A percentile compares a stretch with the other conserved stretches of the same genome.
Evolutionary conservation across 441 rosid species (phyloP).

Genomic region (Melastoma candidum): DNA sequence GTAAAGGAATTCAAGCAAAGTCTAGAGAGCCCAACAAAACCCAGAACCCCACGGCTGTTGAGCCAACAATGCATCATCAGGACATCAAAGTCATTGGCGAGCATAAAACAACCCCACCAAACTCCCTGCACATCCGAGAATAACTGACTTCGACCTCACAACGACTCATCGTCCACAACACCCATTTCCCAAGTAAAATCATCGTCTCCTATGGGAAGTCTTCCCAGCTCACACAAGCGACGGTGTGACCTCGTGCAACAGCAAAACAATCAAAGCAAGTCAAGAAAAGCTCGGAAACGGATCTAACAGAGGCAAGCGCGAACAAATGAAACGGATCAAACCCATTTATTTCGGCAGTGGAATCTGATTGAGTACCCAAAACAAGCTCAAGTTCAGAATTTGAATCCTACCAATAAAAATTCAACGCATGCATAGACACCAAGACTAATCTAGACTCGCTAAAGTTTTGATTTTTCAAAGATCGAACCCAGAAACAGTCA

Average conservation of each 20-base stretch:
- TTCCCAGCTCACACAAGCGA: conserved; percentile 15
- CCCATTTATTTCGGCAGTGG: conserved; percentile 19
- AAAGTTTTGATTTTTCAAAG: too few species aligned
- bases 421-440: conserved; percentile 34
- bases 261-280: conserved; percentile 18
- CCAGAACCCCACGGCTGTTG: conserved; percentile 44
- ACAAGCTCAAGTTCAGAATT: conserved; percentile 26
- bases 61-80: conserved; percentile 49
- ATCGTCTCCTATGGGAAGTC: conserved; percentile 1
- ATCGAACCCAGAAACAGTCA: too few species aligned
- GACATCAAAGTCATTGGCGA: conserved; percentile 24
- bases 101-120: conserved; percentile 11
- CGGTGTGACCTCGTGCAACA: conserved; percentile 61
- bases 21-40: conserved; percentile 41
- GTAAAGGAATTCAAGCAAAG: conserved; percentile 34
- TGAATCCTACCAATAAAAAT: conserved; percentile 15
- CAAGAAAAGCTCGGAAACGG: conserved; percentile 43
- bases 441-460: neutral
- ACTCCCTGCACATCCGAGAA: conserved; percentile 11
- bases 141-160: neutral
- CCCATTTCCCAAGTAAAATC: neutral
- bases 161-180: conserved; percentile 6
- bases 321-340: conserved; percentile 52
- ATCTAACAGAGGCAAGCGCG: conserved; percentile 43
- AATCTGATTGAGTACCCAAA: conserved; percentile 60